Base-by-base conservation (phyloP, 2,329 filamentous ascomycete species). In the Didymella exigua region DNA sequence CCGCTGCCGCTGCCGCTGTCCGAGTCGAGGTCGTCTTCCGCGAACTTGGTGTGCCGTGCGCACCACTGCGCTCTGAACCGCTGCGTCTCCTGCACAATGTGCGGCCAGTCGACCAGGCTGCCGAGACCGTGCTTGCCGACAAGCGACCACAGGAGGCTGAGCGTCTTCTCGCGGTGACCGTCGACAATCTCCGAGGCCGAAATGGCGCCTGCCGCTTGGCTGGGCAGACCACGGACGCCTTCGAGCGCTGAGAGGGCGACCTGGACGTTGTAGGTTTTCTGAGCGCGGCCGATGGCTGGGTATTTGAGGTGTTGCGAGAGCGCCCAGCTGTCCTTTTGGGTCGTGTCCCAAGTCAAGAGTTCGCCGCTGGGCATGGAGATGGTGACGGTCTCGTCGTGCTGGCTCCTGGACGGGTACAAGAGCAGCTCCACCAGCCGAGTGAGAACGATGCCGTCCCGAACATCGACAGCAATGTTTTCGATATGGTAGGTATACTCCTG, bases 161-260 rank as follows among this genome's bases (percentile, higher is more conserved):
- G 76, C 0, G 85, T 88, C 70, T 84, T 87, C 63, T 88, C 85
- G 8, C 86, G 81, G 61, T 87, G 84, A 2, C 86, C 86, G 60
- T 87, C 81, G 6, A 88, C 84, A 41, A 88, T 81, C 49, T 88
- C 83, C 33, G 83, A 81, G 0, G 85, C 78, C 13, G 72, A 77
- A 30, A 86, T 72, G 29, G 77, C 75, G 19, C 73, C 69, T 5
- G 78, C 67, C 11, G 81, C 69, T 26, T 74, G 75, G 11, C 69
- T 63, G 4, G 69, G 74, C 11, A 79, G 71, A 2, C 78, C 77
- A 10, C 68, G 70, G 7, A 80, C 72, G 10, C 72, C 73, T n/a
- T 71, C 66, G 11, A 88, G 71, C 2, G 84, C 82, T 43, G 77
- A 76, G 2, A 88, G 70, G 0, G 83, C 83, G 21, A 87, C 70